These are phyloP conservation scores for Ganoderma meredithae DNA, from an alignment of 1,284 basidiomycete species.

Conservation along the genomic window DNA sequence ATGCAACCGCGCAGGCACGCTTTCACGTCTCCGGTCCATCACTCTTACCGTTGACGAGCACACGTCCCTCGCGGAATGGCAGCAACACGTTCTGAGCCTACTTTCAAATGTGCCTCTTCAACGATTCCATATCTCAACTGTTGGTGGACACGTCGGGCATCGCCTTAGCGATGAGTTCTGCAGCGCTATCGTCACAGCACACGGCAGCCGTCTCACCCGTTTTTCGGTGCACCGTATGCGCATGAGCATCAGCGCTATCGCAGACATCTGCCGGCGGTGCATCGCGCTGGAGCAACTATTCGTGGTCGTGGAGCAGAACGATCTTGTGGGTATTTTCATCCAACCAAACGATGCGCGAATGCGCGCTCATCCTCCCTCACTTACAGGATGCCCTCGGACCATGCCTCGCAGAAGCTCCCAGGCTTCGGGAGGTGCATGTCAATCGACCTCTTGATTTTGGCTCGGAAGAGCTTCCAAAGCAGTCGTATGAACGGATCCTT, in stretches of 20 bases:
- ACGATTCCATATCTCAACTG: conserved; percentile 68
- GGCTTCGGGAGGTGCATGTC: conserved; percentile 58
- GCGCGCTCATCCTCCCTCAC: too few relatives aligned
- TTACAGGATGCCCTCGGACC: conserved; percentile 47
- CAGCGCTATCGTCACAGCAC: conserved; percentile 52
- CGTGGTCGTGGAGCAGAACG: conserved; percentile 55
- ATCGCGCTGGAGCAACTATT: conserved; percentile 65
- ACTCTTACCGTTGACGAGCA: conserved; percentile 60
- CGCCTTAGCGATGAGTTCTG: conserved; percentile 58
- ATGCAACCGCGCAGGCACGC: conserved; percentile 45
- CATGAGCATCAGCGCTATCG: conserved; percentile 56
- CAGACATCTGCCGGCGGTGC: conserved; percentile 63
- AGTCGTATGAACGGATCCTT: conserved; percentile 35
- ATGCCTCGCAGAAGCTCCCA: conserved; percentile 44
- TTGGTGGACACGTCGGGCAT: conserved; percentile 49
- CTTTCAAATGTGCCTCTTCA: conserved; percentile 58
- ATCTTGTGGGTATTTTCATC: conserved; percentile 48
- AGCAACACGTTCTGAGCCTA: conserved; percentile 50
- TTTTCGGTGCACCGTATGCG: conserved; percentile 72
- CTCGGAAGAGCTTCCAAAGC: conserved; percentile 36
- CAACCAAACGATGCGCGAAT: neutral
- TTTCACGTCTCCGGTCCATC: conserved; percentile 58
- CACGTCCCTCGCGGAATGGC: conserved; percentile 49
- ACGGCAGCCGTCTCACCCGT: conserved; percentile 57
- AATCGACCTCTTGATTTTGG: conserved; percentile 53